phyloP scores from a whole-genome alignment of 768 basidiomycete genomes.

The Hypholoma fasciculare region DNA sequence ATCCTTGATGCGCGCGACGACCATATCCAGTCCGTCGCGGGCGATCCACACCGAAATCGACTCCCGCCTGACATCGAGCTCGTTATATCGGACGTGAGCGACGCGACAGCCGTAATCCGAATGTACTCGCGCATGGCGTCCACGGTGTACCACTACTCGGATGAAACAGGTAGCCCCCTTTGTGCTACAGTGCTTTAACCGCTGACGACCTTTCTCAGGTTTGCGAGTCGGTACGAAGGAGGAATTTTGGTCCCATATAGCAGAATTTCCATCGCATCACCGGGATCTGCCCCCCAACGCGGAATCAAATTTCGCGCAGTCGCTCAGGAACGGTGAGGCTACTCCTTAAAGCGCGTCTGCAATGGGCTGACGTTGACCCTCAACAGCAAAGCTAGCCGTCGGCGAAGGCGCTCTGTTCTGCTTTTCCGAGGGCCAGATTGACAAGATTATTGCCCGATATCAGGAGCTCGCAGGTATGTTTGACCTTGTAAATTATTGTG shows the following conservation, averaged over 20 bases:
- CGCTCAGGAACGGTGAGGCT: conserved; percentile 30
- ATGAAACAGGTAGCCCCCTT: conserved; percentile 16
- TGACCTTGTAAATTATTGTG: background rate
- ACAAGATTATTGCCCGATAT: conserved; percentile 38
- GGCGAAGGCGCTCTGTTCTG: conserved; percentile 33
- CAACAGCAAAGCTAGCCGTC: conserved; percentile 28
- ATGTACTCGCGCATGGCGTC: conserved; percentile 36
- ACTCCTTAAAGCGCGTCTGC: background rate
- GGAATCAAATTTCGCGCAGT: conserved; percentile 32
- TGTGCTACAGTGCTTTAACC: background rate
- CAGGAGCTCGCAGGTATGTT: conserved; percentile 34
- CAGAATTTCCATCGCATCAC: conserved; percentile 45
- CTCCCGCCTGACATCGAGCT: conserved; percentile 42
- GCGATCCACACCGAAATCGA: conserved; percentile 24
- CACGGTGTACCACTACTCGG: conserved; percentile 35
- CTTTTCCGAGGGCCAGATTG: conserved; percentile 36
- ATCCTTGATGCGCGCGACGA: conserved; percentile 36
- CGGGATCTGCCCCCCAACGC: conserved; percentile 32
- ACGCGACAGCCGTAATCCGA: conserved; percentile 31
- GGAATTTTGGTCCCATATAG: conserved; percentile 42
- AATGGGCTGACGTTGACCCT: background rate
- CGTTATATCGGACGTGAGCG: conserved; percentile 37
- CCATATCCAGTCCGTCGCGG: conserved; percentile 32
- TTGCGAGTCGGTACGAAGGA: conserved; percentile 26
- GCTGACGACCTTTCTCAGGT: conserved; percentile 18